These are phyloP conservation scores for Diutina sp. DNA, from an alignment of 1,139 yeast genomes.

Conservation along the genomic window DNA sequence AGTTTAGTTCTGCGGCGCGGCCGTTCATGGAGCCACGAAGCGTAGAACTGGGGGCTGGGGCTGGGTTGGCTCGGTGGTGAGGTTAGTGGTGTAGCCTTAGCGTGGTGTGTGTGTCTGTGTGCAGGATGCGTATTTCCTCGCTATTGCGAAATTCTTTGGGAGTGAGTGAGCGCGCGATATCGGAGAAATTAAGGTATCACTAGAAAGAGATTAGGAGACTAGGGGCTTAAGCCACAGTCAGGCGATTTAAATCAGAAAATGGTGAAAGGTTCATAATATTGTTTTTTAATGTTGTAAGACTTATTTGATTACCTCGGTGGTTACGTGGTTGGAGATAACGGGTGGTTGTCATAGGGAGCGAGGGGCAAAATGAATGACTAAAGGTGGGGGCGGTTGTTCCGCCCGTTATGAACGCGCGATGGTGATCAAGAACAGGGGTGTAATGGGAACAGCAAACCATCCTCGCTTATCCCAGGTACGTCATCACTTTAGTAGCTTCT, in stretches of 20 bases:
- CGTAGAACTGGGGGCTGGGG: neutral
- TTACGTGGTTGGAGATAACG: neutral
- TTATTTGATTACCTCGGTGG: too few relatives aligned
- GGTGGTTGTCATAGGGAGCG: neutral
- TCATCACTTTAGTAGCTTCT: too few relatives aligned
- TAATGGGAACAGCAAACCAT: neutral
- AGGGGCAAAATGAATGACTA: neutral
- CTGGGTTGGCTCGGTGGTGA: neutral
- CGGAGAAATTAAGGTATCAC: neutral
- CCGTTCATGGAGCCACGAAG: neutral
- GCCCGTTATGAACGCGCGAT: neutral
- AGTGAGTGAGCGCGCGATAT: neutral
- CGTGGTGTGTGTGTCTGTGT: neutral
- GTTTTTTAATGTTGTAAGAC: too few relatives aligned
- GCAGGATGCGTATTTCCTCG: neutral
- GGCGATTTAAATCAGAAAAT: too few relatives aligned
- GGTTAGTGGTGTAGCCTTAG: neutral
- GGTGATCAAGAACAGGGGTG: neutral
- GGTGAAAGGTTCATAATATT: too few relatives aligned
- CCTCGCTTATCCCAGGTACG: neutral
- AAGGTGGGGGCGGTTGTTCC: neutral
- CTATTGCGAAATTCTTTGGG: neutral
- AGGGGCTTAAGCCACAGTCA: too few relatives aligned
- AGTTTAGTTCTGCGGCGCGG: slow-evolving; percentile 16
- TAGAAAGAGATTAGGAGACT: too few relatives aligned